Evolutionary conservation across 2,329 filamentous ascomycete species (phyloP), one percentile per base, ranked within the genome.

Genomic region (Waltergamsia citrina): DNA sequence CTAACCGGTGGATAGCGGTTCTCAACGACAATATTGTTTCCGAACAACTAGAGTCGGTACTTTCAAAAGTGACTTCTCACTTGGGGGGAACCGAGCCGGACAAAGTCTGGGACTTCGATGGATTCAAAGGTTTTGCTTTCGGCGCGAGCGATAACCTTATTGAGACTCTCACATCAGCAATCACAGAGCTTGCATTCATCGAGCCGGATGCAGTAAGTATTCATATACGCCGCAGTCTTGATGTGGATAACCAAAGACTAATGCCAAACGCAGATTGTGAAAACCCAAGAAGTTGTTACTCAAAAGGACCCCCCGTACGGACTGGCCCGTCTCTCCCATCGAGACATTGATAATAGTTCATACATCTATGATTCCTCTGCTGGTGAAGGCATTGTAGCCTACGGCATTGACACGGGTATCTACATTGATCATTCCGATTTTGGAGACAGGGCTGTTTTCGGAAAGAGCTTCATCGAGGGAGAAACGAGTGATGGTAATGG

Each of bases 371-470:
- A 67, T 38, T 37, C 42, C 6, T 54, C 46, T 14, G 60, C 61
- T 14, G 65, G 65, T 9, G 37, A 47, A 9, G 56, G 51, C 22
- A 60, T 52, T 33, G 73, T 60, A 39, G 55, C 63, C 30, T 77
- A 75, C 46, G 52, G 76, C 34, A 52, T 76, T 36, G 72, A 77
- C 48, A 72, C 66, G 0, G 71, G 72, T 22, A 63, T 76, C 33
- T 57, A 59, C 29, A 58, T 52, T 14, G 36, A 48, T 5, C 71
- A 77, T 43, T 21, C 46, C 35, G 54, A 67, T 28, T 68, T 68
- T 31, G 58, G 57, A 30, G 58, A 57, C 10, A 59, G 65, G 7
- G 65, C 63, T 20, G 47, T 42, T 14, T 53, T 49, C 23, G 57
- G 21, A 21, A 15, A 19, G 29, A 15, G 49, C 48, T 38, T 51